These are phyloP conservation scores for Neopestalotiopsis clavispora DNA, from an alignment of 2,329 filamentous ascomycete genomes.

Conservation along the genomic window DNA sequence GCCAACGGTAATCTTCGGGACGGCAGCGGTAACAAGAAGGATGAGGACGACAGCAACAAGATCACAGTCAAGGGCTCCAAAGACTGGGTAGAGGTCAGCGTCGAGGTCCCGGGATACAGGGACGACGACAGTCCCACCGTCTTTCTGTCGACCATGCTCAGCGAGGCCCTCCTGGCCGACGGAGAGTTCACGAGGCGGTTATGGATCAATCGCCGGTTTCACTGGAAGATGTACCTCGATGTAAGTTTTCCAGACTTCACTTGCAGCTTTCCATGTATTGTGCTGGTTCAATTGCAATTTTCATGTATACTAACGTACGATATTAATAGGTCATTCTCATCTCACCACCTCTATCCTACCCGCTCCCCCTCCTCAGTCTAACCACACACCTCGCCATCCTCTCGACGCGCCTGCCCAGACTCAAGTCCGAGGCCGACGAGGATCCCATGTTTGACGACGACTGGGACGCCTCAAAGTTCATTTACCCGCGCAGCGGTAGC, in stretches of 20 bases:
- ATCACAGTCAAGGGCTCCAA: constrained; percentile 46
- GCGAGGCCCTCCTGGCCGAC: constrained; percentile 80
- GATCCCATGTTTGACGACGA: constrained; percentile 98
- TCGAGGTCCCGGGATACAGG: constrained; percentile 88
- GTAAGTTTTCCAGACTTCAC: constrained; percentile 55
- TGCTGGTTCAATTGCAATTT: too few species aligned
- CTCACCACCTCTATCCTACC: constrained; percentile 91
- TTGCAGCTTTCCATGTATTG: constrained; percentile 3
- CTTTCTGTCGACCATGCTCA: constrained; percentile 86
- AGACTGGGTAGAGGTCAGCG: constrained; percentile 87
- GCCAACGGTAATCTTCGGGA: neutral
- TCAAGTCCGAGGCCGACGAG: constrained; percentile 90
- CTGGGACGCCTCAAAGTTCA: constrained; percentile 81
- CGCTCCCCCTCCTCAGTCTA: constrained; percentile 87
- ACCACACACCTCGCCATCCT: constrained; percentile 94
- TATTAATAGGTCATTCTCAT: constrained; percentile 86
- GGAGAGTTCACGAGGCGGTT: constrained; percentile 72
- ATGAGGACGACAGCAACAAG: constrained; percentile 33
- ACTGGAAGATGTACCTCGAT: constrained; percentile 96
- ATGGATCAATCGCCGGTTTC: constrained; percentile 88
- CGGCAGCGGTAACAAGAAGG: constrained; percentile 33
- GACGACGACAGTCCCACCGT: constrained; percentile 91
- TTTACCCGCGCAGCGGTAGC: constrained; percentile 67
- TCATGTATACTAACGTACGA: too few species aligned
- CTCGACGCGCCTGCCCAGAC: constrained; percentile 79